These are phyloP conservation scores for Barnettozyma botsteinii DNA, from an alignment of 805 yeast species.

Conservation along the genomic window DNA sequence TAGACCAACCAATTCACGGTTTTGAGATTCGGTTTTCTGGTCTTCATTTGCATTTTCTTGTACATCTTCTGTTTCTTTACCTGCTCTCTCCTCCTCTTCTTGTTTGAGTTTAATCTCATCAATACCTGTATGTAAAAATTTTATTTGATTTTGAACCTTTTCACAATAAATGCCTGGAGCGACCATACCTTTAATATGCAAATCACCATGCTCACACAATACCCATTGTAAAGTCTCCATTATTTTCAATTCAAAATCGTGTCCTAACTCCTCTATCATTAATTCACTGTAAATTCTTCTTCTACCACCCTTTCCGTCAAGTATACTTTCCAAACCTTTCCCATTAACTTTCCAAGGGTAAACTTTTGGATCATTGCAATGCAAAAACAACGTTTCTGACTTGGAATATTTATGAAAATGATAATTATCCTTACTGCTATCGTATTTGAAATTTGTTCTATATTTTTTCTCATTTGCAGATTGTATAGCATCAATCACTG, in stretches of 20 bases:
- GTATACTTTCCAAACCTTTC: conserved; percentile 21
- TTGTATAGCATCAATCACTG: conserved; percentile 35
- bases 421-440: conserved; percentile 17
- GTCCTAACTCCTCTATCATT: conserved; percentile 22
- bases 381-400: conserved; percentile 24
- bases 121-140: conserved; percentile 26
- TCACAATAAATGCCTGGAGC: conserved; percentile 34
- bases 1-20: no score
- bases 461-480: conserved; percentile 12
- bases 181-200: conserved; percentile 34
- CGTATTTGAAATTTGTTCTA: conserved; percentile 13
- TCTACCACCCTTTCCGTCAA: conserved; percentile 17
- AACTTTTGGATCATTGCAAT: conserved; percentile 26
- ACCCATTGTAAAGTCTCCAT: conserved; percentile 26
- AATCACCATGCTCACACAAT: conserved; percentile 28
- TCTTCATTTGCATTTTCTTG: no score
- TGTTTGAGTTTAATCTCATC: not conserved
- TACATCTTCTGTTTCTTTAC: not conserved
- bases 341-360: conserved; percentile 28
- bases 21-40: no score
- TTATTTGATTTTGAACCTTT: conserved; percentile 33
- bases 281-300: conserved; percentile 19
- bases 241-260: conserved; percentile 26
- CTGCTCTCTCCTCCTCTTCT: not conserved
- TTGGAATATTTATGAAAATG: conserved; percentile 16